phyloP scores from a whole-genome alignment of 257 asterid species.

The Haberlea rhodopensis region DNA sequence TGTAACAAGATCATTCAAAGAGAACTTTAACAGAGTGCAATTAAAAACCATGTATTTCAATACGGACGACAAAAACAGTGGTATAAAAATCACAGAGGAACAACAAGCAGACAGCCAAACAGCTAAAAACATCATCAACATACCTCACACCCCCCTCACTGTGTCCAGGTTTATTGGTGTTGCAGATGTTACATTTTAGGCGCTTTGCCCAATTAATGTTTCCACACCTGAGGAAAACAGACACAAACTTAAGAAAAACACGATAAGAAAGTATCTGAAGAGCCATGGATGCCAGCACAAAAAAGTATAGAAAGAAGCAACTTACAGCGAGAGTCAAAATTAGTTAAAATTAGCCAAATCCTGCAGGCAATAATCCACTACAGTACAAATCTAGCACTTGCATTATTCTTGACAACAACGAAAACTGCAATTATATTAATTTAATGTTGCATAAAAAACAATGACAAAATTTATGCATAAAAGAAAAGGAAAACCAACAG shows the following conservation, averaged over 20 bases:
- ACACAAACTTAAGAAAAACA: conserved; percentile 10
- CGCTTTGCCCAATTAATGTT: conserved; percentile 99
- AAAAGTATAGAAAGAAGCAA: background rate
- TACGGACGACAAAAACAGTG: background rate
- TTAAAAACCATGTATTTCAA: background rate
- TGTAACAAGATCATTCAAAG: conserved; percentile 5
- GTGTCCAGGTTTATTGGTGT: conserved; percentile 95
- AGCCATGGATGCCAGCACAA: conserved; percentile 6
- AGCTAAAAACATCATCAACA: conserved; percentile 8
- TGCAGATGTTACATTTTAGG: conserved; percentile 92
- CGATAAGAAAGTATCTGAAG: too few species aligned
- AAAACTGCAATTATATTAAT: background rate
- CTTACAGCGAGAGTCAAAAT: background rate
- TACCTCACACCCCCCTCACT: conserved; percentile 98
- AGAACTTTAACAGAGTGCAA: background rate
- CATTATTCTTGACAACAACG: background rate
- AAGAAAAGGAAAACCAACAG: background rate
- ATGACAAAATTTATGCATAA: background rate
- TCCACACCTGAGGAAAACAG: conserved; percentile 69
- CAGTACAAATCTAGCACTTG: background rate
- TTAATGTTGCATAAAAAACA: background rate
- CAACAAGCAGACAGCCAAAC: background rate
- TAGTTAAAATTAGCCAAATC: background rate
- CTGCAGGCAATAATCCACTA: background rate
- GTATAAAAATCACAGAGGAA: background rate